A percentile compares a stretch with the other conserved stretches of the same genome.
These are phyloP conservation scores for Beauveria bassiana DNA, from an alignment of 2,329 filamentous ascomycete species.

Conservation along the genomic window DNA sequence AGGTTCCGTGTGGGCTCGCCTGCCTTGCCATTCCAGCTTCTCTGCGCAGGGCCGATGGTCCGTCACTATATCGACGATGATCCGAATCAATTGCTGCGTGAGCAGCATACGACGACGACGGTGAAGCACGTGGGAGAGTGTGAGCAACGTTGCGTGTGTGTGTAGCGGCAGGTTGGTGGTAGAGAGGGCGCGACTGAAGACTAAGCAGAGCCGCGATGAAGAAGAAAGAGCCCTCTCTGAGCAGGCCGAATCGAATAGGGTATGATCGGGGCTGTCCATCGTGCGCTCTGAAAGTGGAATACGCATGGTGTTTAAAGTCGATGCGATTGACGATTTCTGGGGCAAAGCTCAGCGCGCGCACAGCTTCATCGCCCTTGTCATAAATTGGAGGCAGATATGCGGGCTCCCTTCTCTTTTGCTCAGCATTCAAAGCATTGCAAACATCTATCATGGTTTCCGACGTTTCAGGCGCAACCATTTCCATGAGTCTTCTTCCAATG, in stretches of 20 bases:
- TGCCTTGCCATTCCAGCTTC: background rate
- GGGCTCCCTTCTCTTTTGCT: slow-evolving; percentile 50
- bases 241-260: slow-evolving; percentile 46
- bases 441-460: slow-evolving; percentile 43
- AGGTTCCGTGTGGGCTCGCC: background rate
- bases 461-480: slow-evolving; percentile 45
- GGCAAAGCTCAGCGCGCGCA: slow-evolving; percentile 47
- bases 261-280: slow-evolving; percentile 45
- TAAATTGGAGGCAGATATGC: slow-evolving; percentile 60
- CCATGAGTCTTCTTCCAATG: slow-evolving; percentile 42
- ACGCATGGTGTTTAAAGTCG: slow-evolving; percentile 45
- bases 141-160: slow-evolving; percentile 27
- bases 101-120: background rate
- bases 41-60: slow-evolving; percentile 11
- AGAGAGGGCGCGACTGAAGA: slow-evolving; percentile 29
- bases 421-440: slow-evolving; percentile 46
- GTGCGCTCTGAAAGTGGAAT: slow-evolving; percentile 43
- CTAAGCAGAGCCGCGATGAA: slow-evolving; percentile 48
- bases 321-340: slow-evolving; percentile 46
- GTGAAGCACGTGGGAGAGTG: background rate
- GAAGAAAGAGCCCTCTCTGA: slow-evolving; percentile 54
- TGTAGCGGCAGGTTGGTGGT: slow-evolving; percentile 25
- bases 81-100: slow-evolving; percentile 29
- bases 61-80: slow-evolving; percentile 33
- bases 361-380: slow-evolving; percentile 45